Evolutionary conservation across 371 early-diverging fungal genomes (phyloP), one percentile per base, ranked within the genome.

Genomic region (Circinella umbellata): DNA sequence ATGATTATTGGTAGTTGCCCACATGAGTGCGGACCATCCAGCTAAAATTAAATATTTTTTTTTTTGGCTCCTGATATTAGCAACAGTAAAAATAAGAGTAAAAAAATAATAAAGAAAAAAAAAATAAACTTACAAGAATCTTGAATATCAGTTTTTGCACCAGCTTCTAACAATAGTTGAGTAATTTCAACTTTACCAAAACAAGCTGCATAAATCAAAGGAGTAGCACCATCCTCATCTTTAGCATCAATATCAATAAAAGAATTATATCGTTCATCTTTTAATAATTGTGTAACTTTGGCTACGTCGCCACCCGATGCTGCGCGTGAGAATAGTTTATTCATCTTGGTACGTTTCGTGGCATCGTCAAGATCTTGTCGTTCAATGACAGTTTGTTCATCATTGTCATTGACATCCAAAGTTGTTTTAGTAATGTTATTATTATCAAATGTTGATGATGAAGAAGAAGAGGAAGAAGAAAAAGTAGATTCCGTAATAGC

Each of bases 11-110:
- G 92, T 91, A 61, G 91, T 92, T 3, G 97, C 96, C 97, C 97
- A 97, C 85, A 96, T 90, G 42, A 96, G 86, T 17, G 96, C 91
- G 13, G 96, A 92, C 97, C 97, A 97, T 27, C 97, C 97, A 72
- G 87, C 93, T 89, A 74, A 57, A 10, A 57, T 51, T 8, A 42
- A 9, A 42, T 51, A 17, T 51, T 13, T 51, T 5, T 51, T 5
- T 51, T 51, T 51, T 51, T 0, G 27, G 27, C 2, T 27, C 27
- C 51, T 51, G 17, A 17, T 51, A 51, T 51, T 42, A 42, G 42
- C 3, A 42, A 42, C 42, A 42, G 42, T 42, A 42, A 39, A 39
- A 39, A 39, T 6, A 39, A 39, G 10, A 39, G 42, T 42, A 53
- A 53, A 1, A 53, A 53, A 53, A 18, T 6, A 15, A 18, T 53